Conservation (phyloP, 2,329 filamentous ascomycete species). For the Trichoderma sp. region DNA sequence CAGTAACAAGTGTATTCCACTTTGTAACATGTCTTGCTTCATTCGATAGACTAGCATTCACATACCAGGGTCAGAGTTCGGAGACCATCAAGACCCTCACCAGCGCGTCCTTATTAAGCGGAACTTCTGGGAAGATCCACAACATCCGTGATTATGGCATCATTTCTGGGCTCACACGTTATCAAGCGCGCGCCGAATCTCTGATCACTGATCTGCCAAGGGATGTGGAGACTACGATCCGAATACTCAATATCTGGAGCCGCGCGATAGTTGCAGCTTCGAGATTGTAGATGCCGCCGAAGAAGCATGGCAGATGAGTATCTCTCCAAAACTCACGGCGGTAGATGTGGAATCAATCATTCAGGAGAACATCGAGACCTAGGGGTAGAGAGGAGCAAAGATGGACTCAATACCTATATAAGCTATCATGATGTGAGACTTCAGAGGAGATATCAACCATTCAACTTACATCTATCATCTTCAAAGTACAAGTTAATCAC, state of each 20-base stretch:
- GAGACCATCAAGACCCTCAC: neutral
- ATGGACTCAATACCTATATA: neutral
- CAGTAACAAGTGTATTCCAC: neutral
- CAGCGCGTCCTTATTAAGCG: neutral
- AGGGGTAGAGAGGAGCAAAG: neutral
- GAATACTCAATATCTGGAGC: neutral
- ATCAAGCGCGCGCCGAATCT: neutral
- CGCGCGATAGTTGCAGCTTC: neutral
- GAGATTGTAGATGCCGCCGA: neutral
- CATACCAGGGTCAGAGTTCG: neutral
- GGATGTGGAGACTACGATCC: neutral
- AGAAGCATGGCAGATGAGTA: neutral
- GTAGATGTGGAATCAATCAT: neutral
- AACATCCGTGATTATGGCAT: neutral
- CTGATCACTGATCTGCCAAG: neutral
- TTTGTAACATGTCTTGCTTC: neutral
- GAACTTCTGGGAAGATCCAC: neutral
- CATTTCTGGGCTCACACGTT: neutral
- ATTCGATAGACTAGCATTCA: neutral
- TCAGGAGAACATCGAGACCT: neutral
- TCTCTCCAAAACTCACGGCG: neutral
- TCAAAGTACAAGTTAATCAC: accelerated
- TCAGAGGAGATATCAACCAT: neutral
- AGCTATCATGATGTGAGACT: neutral
- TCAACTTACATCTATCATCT: neutral